phyloP scores from a whole-genome alignment of 805 yeast species.

The Pichia paraexigua region DNA sequence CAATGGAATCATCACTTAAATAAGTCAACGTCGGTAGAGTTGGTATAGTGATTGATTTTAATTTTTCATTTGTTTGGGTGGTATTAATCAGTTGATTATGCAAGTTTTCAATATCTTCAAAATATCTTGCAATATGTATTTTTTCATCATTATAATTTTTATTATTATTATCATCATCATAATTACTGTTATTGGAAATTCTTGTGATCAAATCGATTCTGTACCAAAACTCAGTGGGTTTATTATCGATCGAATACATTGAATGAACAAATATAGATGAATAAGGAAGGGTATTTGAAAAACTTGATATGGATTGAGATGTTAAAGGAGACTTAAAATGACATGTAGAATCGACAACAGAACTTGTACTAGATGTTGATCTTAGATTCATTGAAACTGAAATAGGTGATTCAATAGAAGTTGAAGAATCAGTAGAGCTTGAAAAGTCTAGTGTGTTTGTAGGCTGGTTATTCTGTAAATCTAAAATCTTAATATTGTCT shows the following conservation, averaged over 20 bases:
- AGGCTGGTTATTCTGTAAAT: constrained; percentile 1
- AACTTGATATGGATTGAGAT: not conserved
- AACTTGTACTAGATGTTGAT: not conserved
- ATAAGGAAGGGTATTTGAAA: not conserved
- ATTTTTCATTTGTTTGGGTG: constrained; percentile 7
- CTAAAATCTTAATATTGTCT: constrained; percentile 24
- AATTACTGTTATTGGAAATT: not conserved
- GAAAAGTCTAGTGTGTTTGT: not conserved
- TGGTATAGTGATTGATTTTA: not conserved
- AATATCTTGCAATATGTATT: constrained; percentile 38
- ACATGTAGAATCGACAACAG: not conserved
- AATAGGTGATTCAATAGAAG: not conserved
- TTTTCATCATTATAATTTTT: constrained; percentile 20
- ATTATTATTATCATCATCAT: not conserved
- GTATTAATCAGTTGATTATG: not conserved
- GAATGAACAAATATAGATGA: constrained; percentile 23
- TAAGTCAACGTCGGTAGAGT: not conserved
- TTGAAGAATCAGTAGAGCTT: not conserved
- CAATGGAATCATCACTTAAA: not conserved
- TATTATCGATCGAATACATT: constrained; percentile 2
- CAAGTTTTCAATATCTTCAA: constrained; percentile 36
- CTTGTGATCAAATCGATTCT: constrained; percentile 31
- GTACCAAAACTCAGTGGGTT: constrained; percentile 36
- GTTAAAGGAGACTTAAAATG: not conserved
- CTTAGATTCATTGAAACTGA: not conserved